phyloP scores from a whole-genome alignment of 2,329 filamentous ascomycete species.

The Ophiostoma sp. region DNA sequence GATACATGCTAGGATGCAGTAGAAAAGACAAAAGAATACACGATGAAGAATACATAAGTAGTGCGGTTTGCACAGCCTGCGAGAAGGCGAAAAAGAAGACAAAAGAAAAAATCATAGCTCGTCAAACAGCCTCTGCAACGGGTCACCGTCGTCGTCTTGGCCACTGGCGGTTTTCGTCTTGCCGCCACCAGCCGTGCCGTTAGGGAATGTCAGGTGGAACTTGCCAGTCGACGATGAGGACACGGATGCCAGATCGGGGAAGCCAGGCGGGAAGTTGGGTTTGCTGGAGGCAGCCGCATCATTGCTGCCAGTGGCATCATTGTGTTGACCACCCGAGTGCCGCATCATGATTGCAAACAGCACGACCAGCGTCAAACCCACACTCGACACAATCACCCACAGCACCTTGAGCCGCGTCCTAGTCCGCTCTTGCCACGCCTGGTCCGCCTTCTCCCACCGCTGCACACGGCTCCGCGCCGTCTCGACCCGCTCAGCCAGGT shows the following conservation, averaged over 20 bases:
- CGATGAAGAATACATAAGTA: neutral
- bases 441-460: constrained; percentile 66
- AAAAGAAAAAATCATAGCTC: constrained; percentile 22
- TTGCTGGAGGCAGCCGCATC: neutral
- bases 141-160: neutral
- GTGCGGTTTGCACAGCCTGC: neutral
- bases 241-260: constrained; percentile 5
- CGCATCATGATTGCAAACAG: constrained; percentile 41
- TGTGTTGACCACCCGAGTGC: neutral
- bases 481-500: constrained; percentile 64
- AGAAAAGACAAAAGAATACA: neutral
- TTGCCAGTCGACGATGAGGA: neutral
- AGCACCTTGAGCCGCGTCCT: constrained; percentile 61
- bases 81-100: neutral
- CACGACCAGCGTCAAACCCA: constrained; percentile 51
- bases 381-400: constrained; percentile 59
- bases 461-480: constrained; percentile 64
- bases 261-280: neutral
- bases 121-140: constrained; percentile 26
- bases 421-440: constrained; percentile 68
- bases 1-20: neutral
- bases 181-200: neutral
- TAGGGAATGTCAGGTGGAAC: constrained; percentile 21
- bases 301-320: constrained; percentile 16
- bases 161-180: neutral